Percentiles rank a stretch among this genome's conserved stretches.
Conservation (phyloP, 257 asterid genomes). For the Ballota nigra region DNA sequence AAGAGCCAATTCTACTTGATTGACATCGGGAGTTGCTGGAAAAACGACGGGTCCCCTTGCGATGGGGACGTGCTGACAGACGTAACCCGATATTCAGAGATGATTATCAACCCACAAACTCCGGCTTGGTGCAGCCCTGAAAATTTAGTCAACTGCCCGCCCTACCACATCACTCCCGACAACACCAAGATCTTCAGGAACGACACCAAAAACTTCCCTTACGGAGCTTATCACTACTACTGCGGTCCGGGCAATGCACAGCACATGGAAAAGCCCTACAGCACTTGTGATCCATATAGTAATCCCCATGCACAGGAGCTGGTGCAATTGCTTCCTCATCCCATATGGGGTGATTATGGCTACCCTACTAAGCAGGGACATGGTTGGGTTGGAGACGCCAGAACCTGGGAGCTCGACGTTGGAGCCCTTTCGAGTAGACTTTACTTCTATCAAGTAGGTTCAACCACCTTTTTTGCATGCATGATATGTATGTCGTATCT, state of each 20-base stretch:
- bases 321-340: conserved; percentile 68
- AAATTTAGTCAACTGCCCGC: conserved; percentile 53
- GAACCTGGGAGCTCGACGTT: conserved; percentile 67
- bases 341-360: conserved; percentile 68
- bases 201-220: conserved; percentile 55
- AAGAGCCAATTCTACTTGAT: conserved; percentile 72
- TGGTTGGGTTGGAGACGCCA: conserved; percentile 58
- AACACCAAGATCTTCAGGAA: conserved; percentile 43
- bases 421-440: conserved; percentile 69
- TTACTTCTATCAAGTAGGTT: conserved; percentile 56
- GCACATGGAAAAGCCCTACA: conserved; percentile 49
- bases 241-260: conserved; percentile 66
- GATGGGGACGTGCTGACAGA: conserved; percentile 59
- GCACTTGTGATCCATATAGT: conserved; percentile 65
- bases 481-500: too few species aligned
- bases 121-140: conserved; percentile 61
- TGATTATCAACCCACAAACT: conserved; percentile 58
- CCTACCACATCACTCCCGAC: conserved; percentile 56
- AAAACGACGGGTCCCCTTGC: conserved; percentile 58
- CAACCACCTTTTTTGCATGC: background rate
- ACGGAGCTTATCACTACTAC: conserved; percentile 62
- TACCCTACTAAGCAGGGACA: conserved; percentile 60
- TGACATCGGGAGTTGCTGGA: conserved; percentile 82
- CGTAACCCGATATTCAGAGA: conserved; percentile 60
- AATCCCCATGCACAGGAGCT: conserved; percentile 71